Evolutionary conservation across 768 basidiomycete species (phyloP).

Genomic region (Dacryopinax spathularia): DNA sequence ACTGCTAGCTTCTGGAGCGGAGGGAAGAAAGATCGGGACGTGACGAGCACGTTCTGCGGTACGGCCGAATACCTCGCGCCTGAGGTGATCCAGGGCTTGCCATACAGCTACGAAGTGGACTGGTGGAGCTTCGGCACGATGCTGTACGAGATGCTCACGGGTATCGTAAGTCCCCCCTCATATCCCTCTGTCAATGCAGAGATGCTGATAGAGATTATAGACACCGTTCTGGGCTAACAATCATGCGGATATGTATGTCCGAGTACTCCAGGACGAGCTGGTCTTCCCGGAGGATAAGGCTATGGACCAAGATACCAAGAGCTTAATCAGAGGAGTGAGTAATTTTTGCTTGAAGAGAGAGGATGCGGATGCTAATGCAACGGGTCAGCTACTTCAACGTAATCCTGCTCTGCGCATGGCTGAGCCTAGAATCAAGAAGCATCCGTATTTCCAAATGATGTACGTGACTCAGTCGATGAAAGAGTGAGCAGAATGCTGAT

Average conservation of each 20-base stretch:
- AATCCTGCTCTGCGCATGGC: constrained; percentile 82
- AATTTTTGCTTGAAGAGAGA: not conserved
- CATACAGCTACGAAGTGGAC: constrained; percentile 88
- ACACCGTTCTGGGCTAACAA: constrained; percentile 89
- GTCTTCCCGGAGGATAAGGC: constrained; percentile 78
- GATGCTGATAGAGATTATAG: constrained; percentile 27
- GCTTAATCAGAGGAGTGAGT: constrained; percentile 83
- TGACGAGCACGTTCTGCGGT: constrained; percentile 80
- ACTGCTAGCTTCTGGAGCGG: constrained; percentile 34
- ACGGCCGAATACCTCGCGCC: constrained; percentile 96
- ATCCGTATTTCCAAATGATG: constrained; percentile 94
- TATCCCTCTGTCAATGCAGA: constrained; percentile 11
- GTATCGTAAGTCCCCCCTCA: constrained; percentile 51
- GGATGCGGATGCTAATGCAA: not conserved
- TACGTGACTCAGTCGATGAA: constrained; percentile 29
- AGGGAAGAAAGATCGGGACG: constrained; percentile 29
- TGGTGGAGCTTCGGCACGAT: constrained; percentile 99
- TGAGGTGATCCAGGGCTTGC: constrained; percentile 82
- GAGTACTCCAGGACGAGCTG: constrained; percentile 80
- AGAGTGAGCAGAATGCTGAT: not conserved
- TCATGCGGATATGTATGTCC: constrained; percentile 88
- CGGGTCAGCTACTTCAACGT: constrained; percentile 70
- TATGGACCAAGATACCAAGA: constrained; percentile 92
- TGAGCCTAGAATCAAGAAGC: constrained; percentile 84
- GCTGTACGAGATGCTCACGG: constrained; percentile 93